A percentile compares a stretch with the other conserved stretches of the same genome.
These are phyloP conservation scores for Beauveria asiatica DNA, from an alignment of 2,329 filamentous ascomycete species.

Conservation along the genomic window DNA sequence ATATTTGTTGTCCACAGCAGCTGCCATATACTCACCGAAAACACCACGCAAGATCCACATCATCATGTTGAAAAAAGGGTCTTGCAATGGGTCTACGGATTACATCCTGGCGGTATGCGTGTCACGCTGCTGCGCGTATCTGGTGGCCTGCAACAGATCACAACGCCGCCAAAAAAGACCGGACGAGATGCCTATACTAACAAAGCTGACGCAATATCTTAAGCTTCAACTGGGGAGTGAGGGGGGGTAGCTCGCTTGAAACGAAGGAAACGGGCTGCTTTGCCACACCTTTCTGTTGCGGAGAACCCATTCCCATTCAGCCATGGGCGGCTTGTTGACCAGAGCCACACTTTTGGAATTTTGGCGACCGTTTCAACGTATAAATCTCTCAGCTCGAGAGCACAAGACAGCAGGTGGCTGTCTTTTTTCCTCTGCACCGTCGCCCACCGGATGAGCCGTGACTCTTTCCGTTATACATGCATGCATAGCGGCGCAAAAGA, in stretches of 20 bases:
- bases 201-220: background rate
- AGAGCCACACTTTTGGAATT: background rate
- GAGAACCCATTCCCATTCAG: background rate
- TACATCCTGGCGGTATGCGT: background rate
- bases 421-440: background rate
- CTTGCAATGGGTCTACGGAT: background rate
- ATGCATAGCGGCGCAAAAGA: background rate
- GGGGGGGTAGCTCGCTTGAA: background rate
- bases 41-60: constrained; percentile 1
- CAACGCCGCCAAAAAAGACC: background rate
- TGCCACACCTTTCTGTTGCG: background rate
- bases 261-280: background rate
- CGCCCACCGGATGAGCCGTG: background rate
- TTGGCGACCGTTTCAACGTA: background rate
- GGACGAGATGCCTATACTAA: background rate
- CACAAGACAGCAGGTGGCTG: background rate
- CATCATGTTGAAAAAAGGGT: background rate
- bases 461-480: background rate
- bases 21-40: constrained; percentile 5
- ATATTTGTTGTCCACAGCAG: background rate
- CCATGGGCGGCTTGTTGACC: background rate
- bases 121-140: background rate
- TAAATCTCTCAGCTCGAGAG: background rate
- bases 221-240: no score
- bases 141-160: background rate